These are phyloP conservation scores for Metschnikowia kunwiensis DNA, from an alignment of 805 yeast genomes.

Conservation along the genomic window DNA sequence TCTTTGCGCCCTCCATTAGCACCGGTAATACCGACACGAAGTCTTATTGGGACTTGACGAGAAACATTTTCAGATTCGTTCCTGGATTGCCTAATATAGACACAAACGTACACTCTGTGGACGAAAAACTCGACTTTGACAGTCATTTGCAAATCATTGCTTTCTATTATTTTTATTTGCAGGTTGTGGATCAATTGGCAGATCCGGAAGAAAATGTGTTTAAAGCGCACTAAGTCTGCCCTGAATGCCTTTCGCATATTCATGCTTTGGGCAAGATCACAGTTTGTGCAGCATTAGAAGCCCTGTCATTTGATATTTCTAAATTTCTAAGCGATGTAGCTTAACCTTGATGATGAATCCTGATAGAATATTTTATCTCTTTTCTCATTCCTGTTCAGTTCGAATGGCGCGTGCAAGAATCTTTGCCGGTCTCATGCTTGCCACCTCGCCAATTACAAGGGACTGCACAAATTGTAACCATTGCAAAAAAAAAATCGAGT, in stretches of 20 bases:
- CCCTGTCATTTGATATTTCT: no score
- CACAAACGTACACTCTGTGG: constrained; percentile 32
- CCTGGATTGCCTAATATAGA: constrained; percentile 29
- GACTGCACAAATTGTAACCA: background rate
- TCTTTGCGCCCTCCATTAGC: constrained; percentile 44
- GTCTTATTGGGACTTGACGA: constrained; percentile 53
- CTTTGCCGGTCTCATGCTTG: no score
- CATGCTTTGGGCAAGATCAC: no score
- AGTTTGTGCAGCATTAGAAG: no score
- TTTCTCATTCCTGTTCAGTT: no score
- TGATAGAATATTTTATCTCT: no score
- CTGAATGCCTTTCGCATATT: no score
- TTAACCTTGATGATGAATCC: no score
- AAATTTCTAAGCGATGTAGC: no score
- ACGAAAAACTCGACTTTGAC: constrained; percentile 29
- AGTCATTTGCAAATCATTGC: constrained; percentile 34
- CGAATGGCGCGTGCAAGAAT: no score
- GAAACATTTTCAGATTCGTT: constrained; percentile 49
- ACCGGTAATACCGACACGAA: constrained; percentile 63
- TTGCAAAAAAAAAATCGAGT: constrained; percentile 1
- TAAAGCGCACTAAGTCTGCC: no score
- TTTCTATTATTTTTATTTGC: constrained; percentile 46
- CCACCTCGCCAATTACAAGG: no score
- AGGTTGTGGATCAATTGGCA: constrained; percentile 31
- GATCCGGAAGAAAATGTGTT: constrained; percentile 7